phyloP scores from a whole-genome alignment of 768 basidiomycete species.

The Cystofilobasidium capitatum region DNA sequence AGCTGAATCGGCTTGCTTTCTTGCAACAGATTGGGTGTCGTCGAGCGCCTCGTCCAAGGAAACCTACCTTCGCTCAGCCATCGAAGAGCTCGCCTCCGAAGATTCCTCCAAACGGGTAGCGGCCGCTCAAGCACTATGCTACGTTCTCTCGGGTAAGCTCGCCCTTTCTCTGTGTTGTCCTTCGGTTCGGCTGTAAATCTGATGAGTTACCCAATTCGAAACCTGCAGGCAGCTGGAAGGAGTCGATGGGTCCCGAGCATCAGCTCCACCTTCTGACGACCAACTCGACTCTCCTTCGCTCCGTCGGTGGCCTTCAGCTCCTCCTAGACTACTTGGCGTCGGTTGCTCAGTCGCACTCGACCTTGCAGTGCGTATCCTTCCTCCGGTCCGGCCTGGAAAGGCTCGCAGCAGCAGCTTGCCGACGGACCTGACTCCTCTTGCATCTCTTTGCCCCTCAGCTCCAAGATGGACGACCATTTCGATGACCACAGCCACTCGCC shows the following conservation, averaged over 20 bases:
- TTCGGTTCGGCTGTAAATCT: constrained; percentile 5
- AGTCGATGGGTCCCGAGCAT: constrained; percentile 82
- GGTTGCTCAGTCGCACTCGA: constrained; percentile 74
- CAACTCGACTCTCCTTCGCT: constrained; percentile 76
- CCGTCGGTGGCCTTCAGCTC: constrained; percentile 68
- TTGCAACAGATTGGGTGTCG: not conserved
- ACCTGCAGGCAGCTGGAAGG: constrained; percentile 71
- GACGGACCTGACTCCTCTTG: not conserved
- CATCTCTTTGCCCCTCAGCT: not conserved
- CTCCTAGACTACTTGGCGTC: constrained; percentile 85
- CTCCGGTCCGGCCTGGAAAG: not conserved
- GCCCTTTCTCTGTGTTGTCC: not conserved
- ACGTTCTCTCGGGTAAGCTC: constrained; percentile 74
- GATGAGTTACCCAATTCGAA: not conserved
- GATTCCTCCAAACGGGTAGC: constrained; percentile 43
- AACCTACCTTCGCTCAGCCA: not conserved
- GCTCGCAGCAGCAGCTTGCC: no score
- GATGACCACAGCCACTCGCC: not conserved
- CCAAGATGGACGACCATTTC: not conserved
- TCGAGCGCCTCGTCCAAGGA: not conserved
- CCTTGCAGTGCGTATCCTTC: constrained; percentile 52
- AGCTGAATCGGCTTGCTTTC: not conserved
- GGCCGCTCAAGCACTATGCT: constrained; percentile 76
- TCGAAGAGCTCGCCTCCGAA: constrained; percentile 5
- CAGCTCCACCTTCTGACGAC: constrained; percentile 94